These are phyloP conservation scores for Diddensiella santjacobensis DNA, from an alignment of 805 yeast genomes.

Conservation along the genomic window DNA sequence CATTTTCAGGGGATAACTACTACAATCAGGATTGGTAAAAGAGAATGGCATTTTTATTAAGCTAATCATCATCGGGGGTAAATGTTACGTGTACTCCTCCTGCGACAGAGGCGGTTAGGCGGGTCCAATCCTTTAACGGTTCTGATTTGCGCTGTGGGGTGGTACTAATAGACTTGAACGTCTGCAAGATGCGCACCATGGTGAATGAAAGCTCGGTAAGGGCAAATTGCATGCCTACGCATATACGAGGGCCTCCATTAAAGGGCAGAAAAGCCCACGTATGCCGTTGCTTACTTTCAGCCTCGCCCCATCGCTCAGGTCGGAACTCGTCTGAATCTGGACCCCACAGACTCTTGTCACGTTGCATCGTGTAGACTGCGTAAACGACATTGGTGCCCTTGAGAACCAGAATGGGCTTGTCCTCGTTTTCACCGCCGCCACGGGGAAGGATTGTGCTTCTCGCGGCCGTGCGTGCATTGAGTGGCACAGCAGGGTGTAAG, in stretches of 20 bases:
- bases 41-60: no score
- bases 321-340: conserved; percentile 42
- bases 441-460: conserved; percentile 47
- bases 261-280: conserved; percentile 52
- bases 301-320: conserved; percentile 46
- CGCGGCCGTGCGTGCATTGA: conserved; percentile 44
- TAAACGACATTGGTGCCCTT: conserved; percentile 44
- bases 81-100: neutral
- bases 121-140: neutral
- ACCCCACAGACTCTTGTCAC: conserved; percentile 41
- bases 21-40: no score
- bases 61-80: neutral
- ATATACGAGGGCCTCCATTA: conserved; percentile 55
- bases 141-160: neutral
- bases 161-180: conserved; percentile 7
- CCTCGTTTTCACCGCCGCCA: conserved; percentile 47
- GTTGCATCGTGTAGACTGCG: conserved; percentile 42
- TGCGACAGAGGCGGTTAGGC: neutral
- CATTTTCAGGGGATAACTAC: no score
- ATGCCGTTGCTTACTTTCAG: conserved; percentile 27
- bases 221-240: conserved; percentile 55
- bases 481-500: conserved; percentile 50
- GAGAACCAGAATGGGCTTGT: conserved; percentile 38
- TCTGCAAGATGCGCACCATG: conserved; percentile 38
- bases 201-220: conserved; percentile 49